Evolutionary conservation across 116 monocot genomes (phyloP).

Genomic region (Iris pallida): DNA sequence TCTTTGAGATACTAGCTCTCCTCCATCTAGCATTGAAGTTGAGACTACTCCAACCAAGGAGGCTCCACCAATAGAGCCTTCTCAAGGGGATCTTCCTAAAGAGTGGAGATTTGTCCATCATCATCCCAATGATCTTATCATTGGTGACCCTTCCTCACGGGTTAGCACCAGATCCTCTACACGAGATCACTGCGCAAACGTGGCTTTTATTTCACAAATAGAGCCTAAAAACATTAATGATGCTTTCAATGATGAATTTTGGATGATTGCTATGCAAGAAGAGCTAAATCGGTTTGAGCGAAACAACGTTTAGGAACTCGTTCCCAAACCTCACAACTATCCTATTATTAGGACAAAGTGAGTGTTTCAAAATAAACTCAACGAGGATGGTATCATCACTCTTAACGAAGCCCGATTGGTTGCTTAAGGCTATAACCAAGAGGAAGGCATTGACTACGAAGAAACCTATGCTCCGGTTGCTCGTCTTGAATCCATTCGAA

Average conservation of each 20-base stretch:
- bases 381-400: neutral
- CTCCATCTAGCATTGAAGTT: too few relatives aligned
- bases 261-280: neutral
- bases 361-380: neutral
- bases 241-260: neutral
- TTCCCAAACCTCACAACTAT: neutral
- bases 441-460: too few relatives aligned
- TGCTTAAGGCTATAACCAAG: too few relatives aligned
- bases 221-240: neutral
- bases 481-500: neutral
- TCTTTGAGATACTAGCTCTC: neutral
- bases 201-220: neutral
- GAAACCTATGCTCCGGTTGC: neutral
- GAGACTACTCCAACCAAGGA: too few relatives aligned
- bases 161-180: neutral
- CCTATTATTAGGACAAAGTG: neutral
- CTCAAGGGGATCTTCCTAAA: neutral
- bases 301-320: neutral
- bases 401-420: neutral
- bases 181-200: neutral
- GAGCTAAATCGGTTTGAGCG: neutral
- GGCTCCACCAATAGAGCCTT: neutral
- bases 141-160: neutral
- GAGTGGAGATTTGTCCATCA: neutral
- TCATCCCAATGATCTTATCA: neutral